Conservation (phyloP, 73 alveolate species). For the Paramecium pentaurelia region DNA sequence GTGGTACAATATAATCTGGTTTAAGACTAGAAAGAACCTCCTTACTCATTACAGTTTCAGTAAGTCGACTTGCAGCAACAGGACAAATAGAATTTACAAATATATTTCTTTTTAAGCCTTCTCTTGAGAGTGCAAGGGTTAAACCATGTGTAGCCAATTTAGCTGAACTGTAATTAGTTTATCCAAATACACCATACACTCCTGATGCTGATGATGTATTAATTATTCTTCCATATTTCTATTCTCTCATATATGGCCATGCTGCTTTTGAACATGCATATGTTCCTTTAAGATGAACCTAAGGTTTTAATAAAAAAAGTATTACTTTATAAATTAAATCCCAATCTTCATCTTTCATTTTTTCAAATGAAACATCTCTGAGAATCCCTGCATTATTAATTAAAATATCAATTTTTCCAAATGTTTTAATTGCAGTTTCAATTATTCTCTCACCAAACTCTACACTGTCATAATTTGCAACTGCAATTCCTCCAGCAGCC, state of each 20-base stretch:
- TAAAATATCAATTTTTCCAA: slow-evolving; percentile 84
- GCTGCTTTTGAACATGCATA: slow-evolving; percentile 82
- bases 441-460: slow-evolving; percentile 94
- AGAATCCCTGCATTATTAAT: slow-evolving; percentile 98
- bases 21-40: slow-evolving; percentile 50
- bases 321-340: slow-evolving; percentile 74
- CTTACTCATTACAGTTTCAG: slow-evolving; percentile 70
- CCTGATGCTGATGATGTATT: slow-evolving; percentile 90
- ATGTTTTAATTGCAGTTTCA: slow-evolving; percentile 92
- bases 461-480: slow-evolving; percentile 90
- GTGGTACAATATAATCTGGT: slow-evolving; percentile 81
- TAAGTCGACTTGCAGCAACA: slow-evolving; percentile 94
- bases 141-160: slow-evolving; percentile 90
- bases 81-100: slow-evolving; percentile 91
- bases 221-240: slow-evolving; percentile 69
- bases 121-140: slow-evolving; percentile 86
- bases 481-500: slow-evolving; percentile 91
- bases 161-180: slow-evolving; percentile 88
- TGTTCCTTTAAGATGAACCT: slow-evolving; percentile 79
- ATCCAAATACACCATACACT: slow-evolving; percentile 93
- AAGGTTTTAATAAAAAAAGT: slow-evolving; percentile 46
- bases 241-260: slow-evolving; percentile 80
- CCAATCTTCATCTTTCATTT: slow-evolving; percentile 93
- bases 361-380: slow-evolving; percentile 87
- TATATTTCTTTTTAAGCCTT: slow-evolving; percentile 88